phyloP scores from a whole-genome alignment of 352 stramenopile genomes.

The Phytophthora multivora region DNA sequence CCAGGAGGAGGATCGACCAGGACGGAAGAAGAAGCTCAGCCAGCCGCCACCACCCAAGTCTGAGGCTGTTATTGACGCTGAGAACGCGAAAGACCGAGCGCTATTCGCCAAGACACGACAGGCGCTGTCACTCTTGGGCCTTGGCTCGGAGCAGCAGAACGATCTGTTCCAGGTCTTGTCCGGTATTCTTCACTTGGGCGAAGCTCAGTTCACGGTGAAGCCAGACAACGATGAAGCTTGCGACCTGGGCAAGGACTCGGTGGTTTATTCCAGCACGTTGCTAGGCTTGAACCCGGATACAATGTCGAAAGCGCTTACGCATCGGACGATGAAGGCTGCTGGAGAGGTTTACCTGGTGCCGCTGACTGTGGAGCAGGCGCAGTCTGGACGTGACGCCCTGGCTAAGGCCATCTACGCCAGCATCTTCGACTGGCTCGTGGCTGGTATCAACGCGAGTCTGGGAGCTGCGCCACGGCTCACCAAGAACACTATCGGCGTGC shows the following conservation, averaged over 20 bases:
- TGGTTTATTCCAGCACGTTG: slow-evolving; percentile 48
- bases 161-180: slow-evolving; percentile 71
- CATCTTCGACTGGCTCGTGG: slow-evolving; percentile 97
- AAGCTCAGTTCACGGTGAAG: slow-evolving; percentile 56
- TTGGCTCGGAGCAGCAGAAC: slow-evolving; percentile 54
- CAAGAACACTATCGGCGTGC: slow-evolving; percentile 70
- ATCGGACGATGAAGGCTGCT: slow-evolving; percentile 73
- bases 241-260: slow-evolving; percentile 39
- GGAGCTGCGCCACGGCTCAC: slow-evolving; percentile 27
- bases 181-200: slow-evolving; percentile 83
- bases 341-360: slow-evolving; percentile 71
- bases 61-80: slow-evolving; percentile 36
- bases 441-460: slow-evolving; percentile 84
- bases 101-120: slow-evolving; percentile 72
- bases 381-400: slow-evolving; percentile 91
- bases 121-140: slow-evolving; percentile 62
- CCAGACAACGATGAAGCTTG: slow-evolving; percentile 67
- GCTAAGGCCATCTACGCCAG: slow-evolving; percentile 95
- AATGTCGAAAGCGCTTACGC: slow-evolving; percentile 65
- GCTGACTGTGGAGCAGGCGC: slow-evolving; percentile 66
- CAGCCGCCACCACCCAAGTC: slow-evolving; percentile 11
- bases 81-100: slow-evolving; percentile 44
- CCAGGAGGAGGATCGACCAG: slow-evolving; percentile 24
- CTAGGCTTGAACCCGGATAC: slow-evolving; percentile 52
- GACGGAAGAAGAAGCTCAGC: slow-evolving; percentile 19